Evolutionary conservation across 257 asterid species (phyloP), one percentile per base, ranked within the genome.

Genomic region (Solanum sejunctum): DNA sequence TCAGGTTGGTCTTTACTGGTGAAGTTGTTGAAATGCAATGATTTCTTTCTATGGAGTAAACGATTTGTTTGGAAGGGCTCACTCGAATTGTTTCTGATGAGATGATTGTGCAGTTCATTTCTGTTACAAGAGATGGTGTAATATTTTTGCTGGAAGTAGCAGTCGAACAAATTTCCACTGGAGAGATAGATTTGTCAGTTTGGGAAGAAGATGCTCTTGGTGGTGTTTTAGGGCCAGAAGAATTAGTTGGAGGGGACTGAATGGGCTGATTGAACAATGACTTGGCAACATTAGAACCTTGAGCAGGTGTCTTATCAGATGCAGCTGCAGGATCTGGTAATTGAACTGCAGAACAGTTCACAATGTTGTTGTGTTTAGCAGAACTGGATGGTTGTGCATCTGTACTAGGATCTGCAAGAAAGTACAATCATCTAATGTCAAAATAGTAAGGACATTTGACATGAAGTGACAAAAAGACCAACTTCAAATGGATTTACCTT

Each of bases 211-310:
- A 92, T 85, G 92, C 90, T 52, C 86, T 89, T 8, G 93, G 95
- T 12, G 99, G 99, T 1, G 98, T 97, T 88, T 92, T 92, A 61
- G 98, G 98, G 84, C 92, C 89, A 12, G 98, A 85, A 28, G 94
- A 89, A 87, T 89, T 89, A 69, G 86, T 66, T 75, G 94, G 92
- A 57, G 95, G 92, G 83, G 96, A 88, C 51, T 90, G 92, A 90
- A 88, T 57, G 56, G 88, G 86, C 86, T 94, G 95, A 85, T 88
- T 89, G 91, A 97, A 97, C 90, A 97, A 88, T 78, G 98, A 93
- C 86, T 95, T 97, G 20, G 84, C 95, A 49, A 94, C 97, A 58
- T 87, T 92, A 49, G 93, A 93, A 82, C 94, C 97, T 85, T 90
- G 95, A 75, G 83, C 88, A 21, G 85, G 87, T 32, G 94, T 80